Evolutionary conservation across 192 early-diverging fungal genomes (phyloP).

Genomic region (Rhizoclosmatium sp.): DNA sequence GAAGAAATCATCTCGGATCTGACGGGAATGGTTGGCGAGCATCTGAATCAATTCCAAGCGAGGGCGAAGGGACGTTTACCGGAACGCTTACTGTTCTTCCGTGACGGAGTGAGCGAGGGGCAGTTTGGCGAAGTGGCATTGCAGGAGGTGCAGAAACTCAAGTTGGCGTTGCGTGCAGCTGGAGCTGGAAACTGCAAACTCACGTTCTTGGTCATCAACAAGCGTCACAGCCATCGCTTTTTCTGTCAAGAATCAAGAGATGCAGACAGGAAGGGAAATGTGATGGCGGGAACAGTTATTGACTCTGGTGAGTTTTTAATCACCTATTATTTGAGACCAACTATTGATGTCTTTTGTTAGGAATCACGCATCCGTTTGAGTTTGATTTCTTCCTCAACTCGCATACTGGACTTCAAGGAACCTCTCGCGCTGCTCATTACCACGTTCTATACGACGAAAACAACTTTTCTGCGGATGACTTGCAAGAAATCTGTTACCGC

Average conservation of each 20-base stretch:
- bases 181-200: conserved; percentile 41
- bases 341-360: background rate
- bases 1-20: conserved; percentile 57
- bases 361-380: conserved; percentile 79
- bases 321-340: conserved; percentile 63
- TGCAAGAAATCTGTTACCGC: conserved; percentile 86
- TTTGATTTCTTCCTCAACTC: conserved; percentile 89
- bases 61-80: conserved; percentile 46
- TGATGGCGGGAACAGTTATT: conserved; percentile 79
- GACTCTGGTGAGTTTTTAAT: conserved; percentile 46
- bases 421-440: conserved; percentile 88
- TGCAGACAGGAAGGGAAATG: conserved; percentile 80
- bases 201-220: conserved; percentile 64
- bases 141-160: conserved; percentile 58
- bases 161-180: conserved; percentile 43
- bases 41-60: conserved; percentile 47
- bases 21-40: conserved; percentile 45
- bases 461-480: conserved; percentile 73
- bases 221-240: conserved; percentile 69
- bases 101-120: conserved; percentile 71
- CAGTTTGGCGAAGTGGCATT: conserved; percentile 64
- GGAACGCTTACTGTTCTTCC: conserved; percentile 64
- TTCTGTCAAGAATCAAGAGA: conserved; percentile 69
- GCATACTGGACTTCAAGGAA: conserved; percentile 89
- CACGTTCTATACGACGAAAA: conserved; percentile 88